Evolutionary conservation across 139 green algal genomes (phyloP).

Genomic region (Chara braunii): DNA sequence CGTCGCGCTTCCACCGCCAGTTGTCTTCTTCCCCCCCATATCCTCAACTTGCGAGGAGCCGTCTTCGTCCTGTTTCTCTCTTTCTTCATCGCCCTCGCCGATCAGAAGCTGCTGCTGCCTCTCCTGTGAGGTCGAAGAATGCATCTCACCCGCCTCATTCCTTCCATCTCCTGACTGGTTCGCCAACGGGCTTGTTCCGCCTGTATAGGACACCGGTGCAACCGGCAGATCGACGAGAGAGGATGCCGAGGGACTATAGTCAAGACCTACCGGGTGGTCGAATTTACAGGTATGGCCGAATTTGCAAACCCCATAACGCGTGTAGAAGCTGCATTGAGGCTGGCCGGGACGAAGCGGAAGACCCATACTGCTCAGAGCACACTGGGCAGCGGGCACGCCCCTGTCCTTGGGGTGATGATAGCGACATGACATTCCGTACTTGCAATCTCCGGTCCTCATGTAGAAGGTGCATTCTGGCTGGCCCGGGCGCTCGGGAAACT

Average conservation of each 20-base stretch:
- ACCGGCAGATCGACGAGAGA: neutral
- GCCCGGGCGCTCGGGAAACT: neutral
- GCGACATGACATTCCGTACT: constrained; percentile 69
- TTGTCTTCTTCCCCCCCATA: no score
- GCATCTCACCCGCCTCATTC: no score
- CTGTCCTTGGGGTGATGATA: constrained; percentile 71
- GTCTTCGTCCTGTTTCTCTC: no score
- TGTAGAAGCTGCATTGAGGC: constrained; percentile 22
- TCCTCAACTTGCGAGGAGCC: no score
- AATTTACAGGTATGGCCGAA: constrained; percentile 30
- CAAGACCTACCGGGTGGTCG: constrained; percentile 14
- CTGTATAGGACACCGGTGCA: neutral
- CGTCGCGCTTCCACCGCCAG: no score
- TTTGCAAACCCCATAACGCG: constrained; percentile 28
- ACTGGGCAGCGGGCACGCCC: neutral
- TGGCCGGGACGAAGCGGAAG: neutral
- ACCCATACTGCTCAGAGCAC: neutral
- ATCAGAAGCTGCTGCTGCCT: no score
- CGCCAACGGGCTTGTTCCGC: no score
- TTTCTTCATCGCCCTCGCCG: no score
- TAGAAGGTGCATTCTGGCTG: constrained; percentile 56
- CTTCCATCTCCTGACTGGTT: no score
- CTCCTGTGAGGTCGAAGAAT: no score
- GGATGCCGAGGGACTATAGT: constrained; percentile 5
- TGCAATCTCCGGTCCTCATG: constrained; percentile 78